Base-by-base conservation (phyloP, 2,329 filamentous ascomycete species). In the Mycosphaerelloides madeirae region DNA sequence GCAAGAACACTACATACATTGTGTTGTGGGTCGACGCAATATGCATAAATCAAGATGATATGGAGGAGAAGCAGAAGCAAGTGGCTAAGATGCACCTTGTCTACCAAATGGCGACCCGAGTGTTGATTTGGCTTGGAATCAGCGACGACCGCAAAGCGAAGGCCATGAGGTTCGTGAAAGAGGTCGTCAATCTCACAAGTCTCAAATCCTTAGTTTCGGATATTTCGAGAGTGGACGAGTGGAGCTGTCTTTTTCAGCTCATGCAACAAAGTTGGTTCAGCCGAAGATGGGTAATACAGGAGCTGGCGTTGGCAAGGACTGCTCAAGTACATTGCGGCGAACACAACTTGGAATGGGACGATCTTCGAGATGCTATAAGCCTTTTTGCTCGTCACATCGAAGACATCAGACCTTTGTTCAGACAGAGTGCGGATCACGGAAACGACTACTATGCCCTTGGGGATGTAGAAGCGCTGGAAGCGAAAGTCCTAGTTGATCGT, bases 201-300 rank as follows among this genome's bases (percentile, higher is more conserved):
- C 31, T 46, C 6, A 19, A 38, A 12, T 19, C 25, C 3, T 18
- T 46, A 9, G 36, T 49, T 16, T 12, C 16, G 4, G 18, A 43
- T 22, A 16, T n/a, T 11, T 25, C 32, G 3, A 38, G 19, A 8
- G 16, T 43, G 13, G 29, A 45, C 7, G 13, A 25, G 14, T 49
- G 46, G 46, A 18, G 29, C n/a, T 19, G 33, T 15, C 43, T 49
- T 2, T 11, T 42, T 3, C 20, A 44, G n/a, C 41, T 53, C 11
- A 45, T 50, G 35, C 19, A 36, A 12, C 34, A 31, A 8, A 25
- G 19, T 4, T 53, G 44, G 47, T 53, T 53, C 39, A 40, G 35
- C 16, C 31, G 50, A n/a, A 29, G 44, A 16, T 53, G 44, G 50
- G 44, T 50, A 12, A 50, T 53, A 19, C 48, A 53, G 32, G 50